Base-by-base conservation (phyloP, 345 rosid genomes). In the Sisymbrium irio region DNA sequence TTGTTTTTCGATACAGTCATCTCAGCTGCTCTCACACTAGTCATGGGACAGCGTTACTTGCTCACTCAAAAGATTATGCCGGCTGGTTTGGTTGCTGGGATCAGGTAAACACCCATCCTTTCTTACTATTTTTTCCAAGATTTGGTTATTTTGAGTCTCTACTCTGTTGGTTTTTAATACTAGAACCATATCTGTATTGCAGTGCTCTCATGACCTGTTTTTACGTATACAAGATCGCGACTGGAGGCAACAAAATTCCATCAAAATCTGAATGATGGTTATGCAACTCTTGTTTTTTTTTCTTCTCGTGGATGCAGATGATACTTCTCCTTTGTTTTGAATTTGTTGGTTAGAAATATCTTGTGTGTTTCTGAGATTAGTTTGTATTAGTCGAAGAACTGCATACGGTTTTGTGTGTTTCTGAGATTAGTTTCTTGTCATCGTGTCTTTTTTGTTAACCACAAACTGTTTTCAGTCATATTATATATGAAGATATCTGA, bases 21-120 rank as follows among this genome's bases (percentile, higher is more conserved):
- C 59, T 90, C 98, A 9, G 93, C 87, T 0, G 66, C 53, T 9
- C 84, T 94, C 71, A 87, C 97, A 62, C 82, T 85, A 35, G 81
- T 87, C 46, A 94, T 94, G 98, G 97, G 92, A 47, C 93, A 87
- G 45, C 97, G 97, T 44, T 94, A 89, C 68, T 42, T 87, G 61
- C 84, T 87, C 30, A 94, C 98, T 44, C 85, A 88, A 13, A 94
- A 91, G 86, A 79, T 94, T 60, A 91, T 94, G 98, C 98, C 97
- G 11, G 92, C 98, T 67, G 98, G 93, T 72, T 58, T 94, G 62
- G 82, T 94, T 37, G 97, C 92, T 5, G 98, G 85, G 63, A 82
- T 91, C 82, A 91, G 98, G 98, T 87, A 72, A n/a, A 12, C 1
- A 4, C 3, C 2, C 27, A 32, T 22, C 11, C 25, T 17, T 67